Evolutionary conservation across 176 grass and related monocot genomes (phyloP), one percentile per base, ranked within the genome.

Genomic region (Rhynchospora breviuscula): DNA sequence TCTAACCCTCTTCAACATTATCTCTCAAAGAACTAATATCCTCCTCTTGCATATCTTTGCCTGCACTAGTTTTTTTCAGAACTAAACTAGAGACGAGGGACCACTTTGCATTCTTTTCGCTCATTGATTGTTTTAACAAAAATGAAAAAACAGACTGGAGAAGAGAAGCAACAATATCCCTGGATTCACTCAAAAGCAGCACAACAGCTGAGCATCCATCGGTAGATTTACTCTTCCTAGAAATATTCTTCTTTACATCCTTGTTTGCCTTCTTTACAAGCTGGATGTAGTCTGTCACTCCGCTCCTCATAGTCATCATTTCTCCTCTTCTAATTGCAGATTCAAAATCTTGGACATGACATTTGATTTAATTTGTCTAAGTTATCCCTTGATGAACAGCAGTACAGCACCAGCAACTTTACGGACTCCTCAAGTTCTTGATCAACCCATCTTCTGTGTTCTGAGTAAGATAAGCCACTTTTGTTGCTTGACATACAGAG

Each of bases 241-340:
- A 44, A 8, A 47, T 78, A 70, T 92, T 31, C 10, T 60, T 92
- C 82, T 92, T 92, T 60, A 87, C 49, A 47, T 89, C 77, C 33
- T 92, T 97, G 33, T 82, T 66, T 4, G 91, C 85, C 59, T 89
- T 96, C 83, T 80, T 93, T 49, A 9, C 66, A 26, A 87, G 25
- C 9, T n/a, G 79, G 26, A 6, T 81, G 78, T 79, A 96, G 58
- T 82, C 83, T 57, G 81, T 86, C 46, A 85, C 47, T 67, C 75
- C 90, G 59, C 45, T 73, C 60, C 81, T 84, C 6, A 80, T 49
- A 45, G 53, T 62, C 15, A 73, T 57, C 26, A 83, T 63, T n/a
- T 81, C 83, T 64, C 89, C 70, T 82, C 89, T 87, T 72, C 89
- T 78, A 57, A 84, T 81, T 46, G 45, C 73, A 4, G 3, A n/a